A percentile compares a stretch with the other conserved stretches of the same genome.
Conservation (phyloP, 1,139 yeast genomes). For the Eremothecium sinecaudum region DNA sequence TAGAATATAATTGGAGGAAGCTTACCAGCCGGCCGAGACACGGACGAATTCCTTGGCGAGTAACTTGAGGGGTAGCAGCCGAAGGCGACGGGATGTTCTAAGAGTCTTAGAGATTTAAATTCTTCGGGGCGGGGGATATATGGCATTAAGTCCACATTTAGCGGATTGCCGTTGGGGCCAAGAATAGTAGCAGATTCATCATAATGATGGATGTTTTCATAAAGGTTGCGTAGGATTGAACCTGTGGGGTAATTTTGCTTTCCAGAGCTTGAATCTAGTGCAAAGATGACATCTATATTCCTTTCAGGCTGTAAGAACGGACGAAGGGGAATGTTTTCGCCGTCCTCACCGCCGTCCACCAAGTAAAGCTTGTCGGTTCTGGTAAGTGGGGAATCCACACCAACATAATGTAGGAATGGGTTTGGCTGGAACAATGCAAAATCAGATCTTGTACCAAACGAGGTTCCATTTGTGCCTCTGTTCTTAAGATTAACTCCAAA, state of each 20-base stretch:
- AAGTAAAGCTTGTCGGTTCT: slow-evolving; percentile 32
- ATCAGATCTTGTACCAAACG: slow-evolving; percentile 38
- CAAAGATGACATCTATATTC: slow-evolving; percentile 47
- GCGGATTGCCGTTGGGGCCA: slow-evolving; percentile 12
- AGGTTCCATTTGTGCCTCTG: slow-evolving; percentile 5
- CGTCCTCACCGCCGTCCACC: slow-evolving; percentile 64
- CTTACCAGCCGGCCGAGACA: slow-evolving; percentile 14
- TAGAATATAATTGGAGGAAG: slow-evolving; percentile 51
- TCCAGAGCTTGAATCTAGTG: slow-evolving; percentile 59
- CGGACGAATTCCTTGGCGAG: slow-evolving; percentile 1
- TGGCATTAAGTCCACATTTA: slow-evolving; percentile 18
- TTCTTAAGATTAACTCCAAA: slow-evolving; percentile 37
- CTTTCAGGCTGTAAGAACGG: slow-evolving; percentile 48
- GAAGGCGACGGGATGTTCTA: slow-evolving; percentile 40
- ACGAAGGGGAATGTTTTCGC: slow-evolving; percentile 53
- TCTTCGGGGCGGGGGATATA: slow-evolving; percentile 27
- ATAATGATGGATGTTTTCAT: slow-evolving; percentile 24
- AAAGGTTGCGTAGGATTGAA: slow-evolving; percentile 36
- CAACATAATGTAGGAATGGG: slow-evolving; percentile 47
- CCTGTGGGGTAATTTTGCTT: slow-evolving; percentile 57
- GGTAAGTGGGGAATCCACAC: slow-evolving; percentile 19
- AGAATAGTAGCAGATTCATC: slow-evolving; percentile 13
- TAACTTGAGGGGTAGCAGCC: slow-evolving; percentile 42
- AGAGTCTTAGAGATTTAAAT: slow-evolving; percentile 29
- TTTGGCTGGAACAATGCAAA: slow-evolving; percentile 68